Conservation (phyloP, 345 rosid species). For the Syzygium aromaticum region DNA sequence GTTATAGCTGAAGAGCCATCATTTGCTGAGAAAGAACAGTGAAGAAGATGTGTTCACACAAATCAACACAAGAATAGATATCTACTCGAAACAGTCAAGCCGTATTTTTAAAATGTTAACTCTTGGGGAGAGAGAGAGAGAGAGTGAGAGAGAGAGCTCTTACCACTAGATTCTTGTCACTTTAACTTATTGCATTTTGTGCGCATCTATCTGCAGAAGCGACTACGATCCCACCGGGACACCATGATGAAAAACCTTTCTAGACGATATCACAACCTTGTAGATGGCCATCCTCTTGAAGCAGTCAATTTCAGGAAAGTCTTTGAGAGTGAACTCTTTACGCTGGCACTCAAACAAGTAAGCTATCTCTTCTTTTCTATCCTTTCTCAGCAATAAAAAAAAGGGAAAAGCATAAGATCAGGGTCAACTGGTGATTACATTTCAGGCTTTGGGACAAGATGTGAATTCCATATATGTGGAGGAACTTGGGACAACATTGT, state of each 20-base stretch:
- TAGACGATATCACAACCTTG: slow-evolving; percentile 27
- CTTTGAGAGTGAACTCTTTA: slow-evolving; percentile 71
- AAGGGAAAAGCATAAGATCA: background rate
- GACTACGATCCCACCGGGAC: slow-evolving; percentile 48
- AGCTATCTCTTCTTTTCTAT: slow-evolving; percentile 5
- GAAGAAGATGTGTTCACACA: background rate
- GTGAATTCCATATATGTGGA: slow-evolving; percentile 52
- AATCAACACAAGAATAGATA: background rate
- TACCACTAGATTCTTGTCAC: background rate
- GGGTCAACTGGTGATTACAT: background rate
- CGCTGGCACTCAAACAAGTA: slow-evolving; percentile 61
- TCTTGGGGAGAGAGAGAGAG: too few relatives aligned
- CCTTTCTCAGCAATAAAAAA: background rate
- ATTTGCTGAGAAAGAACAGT: background rate
- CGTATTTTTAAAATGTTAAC: background rate
- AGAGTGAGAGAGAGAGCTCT: background rate
- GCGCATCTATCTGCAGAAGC: slow-evolving; percentile 29
- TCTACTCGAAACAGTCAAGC: background rate
- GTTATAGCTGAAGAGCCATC: background rate
- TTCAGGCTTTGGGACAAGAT: slow-evolving; percentile 61
- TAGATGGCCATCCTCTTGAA: slow-evolving; percentile 19
- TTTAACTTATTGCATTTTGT: background rate
- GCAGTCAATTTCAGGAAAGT: slow-evolving; percentile 65
- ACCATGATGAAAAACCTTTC: slow-evolving; percentile 42
- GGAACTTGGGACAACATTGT: slow-evolving; percentile 51